Percentiles rank a stretch among this genome's conserved stretches.
phyloP scores from a whole-genome alignment of 2,329 filamentous ascomycete genomes.

The Claviceps paspali region DNA sequence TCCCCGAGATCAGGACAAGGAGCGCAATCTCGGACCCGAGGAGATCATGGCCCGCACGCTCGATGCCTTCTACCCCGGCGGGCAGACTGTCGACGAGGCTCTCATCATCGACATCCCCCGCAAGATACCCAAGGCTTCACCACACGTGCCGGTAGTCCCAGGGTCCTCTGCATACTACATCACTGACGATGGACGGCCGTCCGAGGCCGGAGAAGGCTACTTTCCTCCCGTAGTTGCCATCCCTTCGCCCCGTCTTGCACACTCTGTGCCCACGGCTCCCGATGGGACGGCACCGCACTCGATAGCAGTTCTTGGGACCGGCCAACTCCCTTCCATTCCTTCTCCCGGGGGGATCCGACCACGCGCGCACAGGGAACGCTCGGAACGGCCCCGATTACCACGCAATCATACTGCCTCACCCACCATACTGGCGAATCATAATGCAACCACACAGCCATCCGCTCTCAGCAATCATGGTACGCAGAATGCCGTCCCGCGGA shows the following conservation, averaged over 20 bases:
- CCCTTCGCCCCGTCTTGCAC: constrained; percentile 24
- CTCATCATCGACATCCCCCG: constrained; percentile 79
- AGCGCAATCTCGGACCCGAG: constrained; percentile 68
- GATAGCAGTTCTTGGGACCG: constrained; percentile 68
- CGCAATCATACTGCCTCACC: constrained; percentile 73
- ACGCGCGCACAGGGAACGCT: constrained; percentile 40
- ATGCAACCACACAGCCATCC: constrained; percentile 19
- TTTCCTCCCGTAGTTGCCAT: constrained; percentile 52
- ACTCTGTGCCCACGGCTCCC: constrained; percentile 22
- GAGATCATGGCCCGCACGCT: constrained; percentile 66
- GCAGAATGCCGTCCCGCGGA: constrained; percentile 21
- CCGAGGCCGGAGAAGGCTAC: constrained; percentile 62
- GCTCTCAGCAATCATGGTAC: constrained; percentile 17
- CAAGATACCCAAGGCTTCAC: constrained; percentile 68
- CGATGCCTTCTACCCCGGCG: constrained; percentile 71
- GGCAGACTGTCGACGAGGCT: constrained; percentile 78
- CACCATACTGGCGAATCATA: constrained; percentile 30
- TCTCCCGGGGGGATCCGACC: constrained; percentile 58
- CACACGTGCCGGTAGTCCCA: constrained; percentile 36
- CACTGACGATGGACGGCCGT: constrained; percentile 47
- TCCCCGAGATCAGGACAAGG: constrained; percentile 49
- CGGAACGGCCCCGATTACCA: constrained; percentile 43
- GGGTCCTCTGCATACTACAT: constrained; percentile 36
- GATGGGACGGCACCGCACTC: constrained; percentile 34
- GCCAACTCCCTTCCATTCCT: constrained; percentile 64